phyloP scores from a whole-genome alignment of 768 basidiomycete species.

The Kwoniella pini region DNA sequence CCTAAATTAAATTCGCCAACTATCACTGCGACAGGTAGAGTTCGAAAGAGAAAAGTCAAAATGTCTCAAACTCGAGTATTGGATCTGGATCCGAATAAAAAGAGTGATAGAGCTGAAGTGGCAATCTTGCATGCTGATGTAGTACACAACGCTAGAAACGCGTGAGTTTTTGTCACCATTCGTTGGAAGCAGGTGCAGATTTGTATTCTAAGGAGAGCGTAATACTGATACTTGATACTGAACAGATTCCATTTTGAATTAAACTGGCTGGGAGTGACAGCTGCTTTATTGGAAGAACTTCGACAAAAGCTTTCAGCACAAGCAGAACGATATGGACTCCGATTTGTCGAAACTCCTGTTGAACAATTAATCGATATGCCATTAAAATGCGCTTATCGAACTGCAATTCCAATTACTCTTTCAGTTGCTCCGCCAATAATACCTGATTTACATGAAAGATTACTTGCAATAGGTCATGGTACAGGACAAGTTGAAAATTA shows the following conservation, averaged over 20 bases:
- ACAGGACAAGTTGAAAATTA: conserved; percentile 63
- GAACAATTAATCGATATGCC: conserved; percentile 86
- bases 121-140: conserved; percentile 90
- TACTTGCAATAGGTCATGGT: conserved; percentile 70
- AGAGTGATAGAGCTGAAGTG: conserved; percentile 82
- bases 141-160: conserved; percentile 89
- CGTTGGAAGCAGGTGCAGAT: not conserved
- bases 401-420: conserved; percentile 80
- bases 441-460: conserved; percentile 66
- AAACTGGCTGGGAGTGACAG: conserved; percentile 94
- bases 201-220: not conserved
- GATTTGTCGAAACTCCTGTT: conserved; percentile 89
- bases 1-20: conserved; percentile 13
- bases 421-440: conserved; percentile 69
- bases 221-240: not conserved
- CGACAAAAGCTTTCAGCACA: conserved; percentile 76
- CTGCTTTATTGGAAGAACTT: conserved; percentile 84
- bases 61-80: conserved; percentile 89
- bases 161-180: conserved; percentile 49
- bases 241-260: conserved; percentile 85
- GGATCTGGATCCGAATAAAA: conserved; percentile 63
- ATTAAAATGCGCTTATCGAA: conserved; percentile 84
- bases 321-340: conserved; percentile 85
- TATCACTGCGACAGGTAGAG: not conserved
- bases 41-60: conserved; percentile 42